Evolutionary conservation across 106 monocot genomes (phyloP).

Genomic region (Apostasia shenzhenica): DNA sequence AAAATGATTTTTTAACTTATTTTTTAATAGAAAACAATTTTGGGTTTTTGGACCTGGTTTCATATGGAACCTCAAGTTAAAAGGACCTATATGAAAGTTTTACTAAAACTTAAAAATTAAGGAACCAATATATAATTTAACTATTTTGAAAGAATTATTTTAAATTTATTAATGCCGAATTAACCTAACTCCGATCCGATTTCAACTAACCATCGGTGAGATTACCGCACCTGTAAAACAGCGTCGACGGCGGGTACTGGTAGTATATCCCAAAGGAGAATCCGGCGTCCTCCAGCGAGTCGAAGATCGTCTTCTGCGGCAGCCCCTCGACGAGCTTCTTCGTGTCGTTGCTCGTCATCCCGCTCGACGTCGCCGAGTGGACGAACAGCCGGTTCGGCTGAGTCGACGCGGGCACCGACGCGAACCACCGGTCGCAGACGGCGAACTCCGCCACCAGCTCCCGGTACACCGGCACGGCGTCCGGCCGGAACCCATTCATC

Average conservation of each 20-base stretch:
- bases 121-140: too few species aligned
- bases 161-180: too few species aligned
- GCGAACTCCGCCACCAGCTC: conserved; percentile 74
- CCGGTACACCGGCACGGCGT: conserved; percentile 68
- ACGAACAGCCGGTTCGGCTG: conserved; percentile 88
- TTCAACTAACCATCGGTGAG: neutral
- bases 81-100: too few species aligned
- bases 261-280: conserved; percentile 76
- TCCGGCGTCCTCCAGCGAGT: conserved; percentile 65
- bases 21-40: too few species aligned
- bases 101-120: too few species aligned
- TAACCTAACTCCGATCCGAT: neutral
- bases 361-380: conserved; percentile 89
- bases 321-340: conserved; percentile 51
- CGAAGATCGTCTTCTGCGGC: conserved; percentile 89
- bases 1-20: too few species aligned
- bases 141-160: too few species aligned
- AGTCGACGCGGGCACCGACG: conserved; percentile 81
- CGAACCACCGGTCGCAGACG: conserved; percentile 91
- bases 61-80: too few species aligned
- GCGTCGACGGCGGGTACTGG: conserved; percentile 74
- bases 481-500: conserved; percentile 82
- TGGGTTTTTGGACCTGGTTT: too few species aligned
- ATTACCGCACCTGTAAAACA: conserved; percentile 62
- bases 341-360: conserved; percentile 66